Evolutionary conservation across 2,329 filamentous ascomycete genomes (phyloP).

Genomic region (Trichoderma koningiopsis): DNA sequence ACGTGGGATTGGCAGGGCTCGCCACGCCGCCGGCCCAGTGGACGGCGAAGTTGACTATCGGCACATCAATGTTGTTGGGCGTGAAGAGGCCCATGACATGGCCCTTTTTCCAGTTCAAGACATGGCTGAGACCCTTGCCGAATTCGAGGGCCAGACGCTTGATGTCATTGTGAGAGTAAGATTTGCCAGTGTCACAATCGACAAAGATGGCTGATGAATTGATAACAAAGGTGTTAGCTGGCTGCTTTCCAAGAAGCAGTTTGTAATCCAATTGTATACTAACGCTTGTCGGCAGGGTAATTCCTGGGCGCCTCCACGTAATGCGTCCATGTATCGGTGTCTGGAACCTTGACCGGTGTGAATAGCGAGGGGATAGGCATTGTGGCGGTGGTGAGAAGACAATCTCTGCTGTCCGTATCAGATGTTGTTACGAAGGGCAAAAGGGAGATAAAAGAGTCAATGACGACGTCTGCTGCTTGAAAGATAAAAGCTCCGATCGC

Average conservation of each 20-base stretch:
- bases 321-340: constrained; percentile 76
- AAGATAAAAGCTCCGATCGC: not conserved
- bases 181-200: constrained; percentile 68
- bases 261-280: constrained; percentile 23
- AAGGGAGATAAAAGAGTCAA: not conserved
- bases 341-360: constrained; percentile 67
- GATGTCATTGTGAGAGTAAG: constrained; percentile 71
- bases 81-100: constrained; percentile 83
- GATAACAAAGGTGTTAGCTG: not conserved
- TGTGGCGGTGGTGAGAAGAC: not conserved
- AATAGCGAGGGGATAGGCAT: constrained; percentile 76
- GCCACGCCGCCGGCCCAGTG: constrained; percentile 82
- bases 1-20: constrained; percentile 86
- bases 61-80: constrained; percentile 84
- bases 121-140: constrained; percentile 73
- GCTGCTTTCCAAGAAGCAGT: not conserved
- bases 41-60: constrained; percentile 73
- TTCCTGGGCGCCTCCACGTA: constrained; percentile 70
- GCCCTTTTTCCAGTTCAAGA: constrained; percentile 78
- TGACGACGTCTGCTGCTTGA: not conserved
- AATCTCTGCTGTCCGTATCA: not conserved
- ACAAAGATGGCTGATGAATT: constrained; percentile 68
- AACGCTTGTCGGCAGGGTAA: constrained; percentile 76
- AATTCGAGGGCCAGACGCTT: constrained; percentile 71
- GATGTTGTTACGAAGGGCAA: not conserved